These are phyloP conservation scores for Taxawa tesnikishii DNA, from an alignment of 2,329 filamentous ascomycete genomes.

Conservation along the genomic window DNA sequence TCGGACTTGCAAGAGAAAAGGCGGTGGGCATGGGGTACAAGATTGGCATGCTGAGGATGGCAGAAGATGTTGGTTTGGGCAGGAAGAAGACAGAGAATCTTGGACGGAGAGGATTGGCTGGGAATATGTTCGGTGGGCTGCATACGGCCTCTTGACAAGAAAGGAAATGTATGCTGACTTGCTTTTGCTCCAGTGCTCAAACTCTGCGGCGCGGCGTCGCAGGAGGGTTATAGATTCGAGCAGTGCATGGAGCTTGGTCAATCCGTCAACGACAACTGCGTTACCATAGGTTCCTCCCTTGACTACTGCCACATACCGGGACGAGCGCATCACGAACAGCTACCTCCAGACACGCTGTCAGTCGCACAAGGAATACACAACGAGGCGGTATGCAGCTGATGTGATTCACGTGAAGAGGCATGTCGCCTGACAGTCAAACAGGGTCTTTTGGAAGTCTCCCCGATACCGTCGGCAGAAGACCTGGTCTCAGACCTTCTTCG, in stretches of 20 bases:
- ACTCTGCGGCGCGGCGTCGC: slow-evolving; percentile 32
- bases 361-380: slow-evolving; percentile 41
- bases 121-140: slow-evolving; percentile 30
- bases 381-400: slow-evolving; percentile 33
- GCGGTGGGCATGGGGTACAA: slow-evolving; percentile 31
- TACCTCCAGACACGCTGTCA: slow-evolving; percentile 21
- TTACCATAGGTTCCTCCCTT: slow-evolving; percentile 38
- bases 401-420: too few species aligned
- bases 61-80: slow-evolving; percentile 35
- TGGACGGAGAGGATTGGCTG: slow-evolving; percentile 37
- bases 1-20: slow-evolving; percentile 36
- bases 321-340: slow-evolving; percentile 33
- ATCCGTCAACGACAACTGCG: slow-evolving; percentile 30
- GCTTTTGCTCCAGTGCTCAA: slow-evolving; percentile 27
- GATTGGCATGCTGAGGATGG: slow-evolving; percentile 35
- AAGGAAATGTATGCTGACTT: neutral
- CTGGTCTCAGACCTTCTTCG: slow-evolving; percentile 35
- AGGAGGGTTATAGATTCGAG: slow-evolving; percentile 32
- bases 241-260: slow-evolving; percentile 31
- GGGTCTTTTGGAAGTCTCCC: slow-evolving; percentile 32
- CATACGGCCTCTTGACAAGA: neutral
- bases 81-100: slow-evolving; percentile 36
- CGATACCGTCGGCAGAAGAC: slow-evolving; percentile 36
- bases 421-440: too few species aligned
- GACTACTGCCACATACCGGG: slow-evolving; percentile 43